Percentiles rank a stretch among this genome's conserved stretches.
Conservation (phyloP, 768 basidiomycete genomes). For the Auriscalpium vulgare region DNA sequence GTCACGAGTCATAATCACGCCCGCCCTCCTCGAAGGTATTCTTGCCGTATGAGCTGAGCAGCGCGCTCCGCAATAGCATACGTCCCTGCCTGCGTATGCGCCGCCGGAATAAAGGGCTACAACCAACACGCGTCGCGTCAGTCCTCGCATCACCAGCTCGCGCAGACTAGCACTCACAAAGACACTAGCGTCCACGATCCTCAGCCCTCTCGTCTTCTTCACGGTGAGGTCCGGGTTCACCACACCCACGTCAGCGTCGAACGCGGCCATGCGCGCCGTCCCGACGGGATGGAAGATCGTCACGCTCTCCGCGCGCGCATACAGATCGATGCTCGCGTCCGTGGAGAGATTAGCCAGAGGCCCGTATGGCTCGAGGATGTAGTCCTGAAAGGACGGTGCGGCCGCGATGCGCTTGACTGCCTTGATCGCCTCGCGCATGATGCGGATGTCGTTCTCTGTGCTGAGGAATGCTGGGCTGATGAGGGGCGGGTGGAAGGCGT, state of each 20-base stretch:
- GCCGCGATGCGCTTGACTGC: constrained; percentile 20
- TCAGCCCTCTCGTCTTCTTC: constrained; percentile 7
- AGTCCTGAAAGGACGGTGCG: constrained; percentile 23
- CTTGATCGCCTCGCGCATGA: constrained; percentile 23
- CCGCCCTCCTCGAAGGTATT: no score
- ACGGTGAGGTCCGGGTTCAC: constrained; percentile 12
- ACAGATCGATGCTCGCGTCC: constrained; percentile 9
- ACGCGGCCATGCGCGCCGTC: background rate
- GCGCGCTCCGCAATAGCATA: no score
- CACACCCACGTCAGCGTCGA: background rate
- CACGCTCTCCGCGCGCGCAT: background rate
- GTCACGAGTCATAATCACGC: no score
- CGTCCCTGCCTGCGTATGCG: no score
- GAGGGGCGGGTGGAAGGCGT: constrained; percentile 38
- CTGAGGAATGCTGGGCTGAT: constrained; percentile 42
- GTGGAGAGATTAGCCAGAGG: constrained; percentile 3
- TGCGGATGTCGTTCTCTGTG: constrained; percentile 24
- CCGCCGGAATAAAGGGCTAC: constrained; percentile 7
- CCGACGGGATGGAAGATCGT: constrained; percentile 5
- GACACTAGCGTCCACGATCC: constrained; percentile 11
- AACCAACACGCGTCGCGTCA: background rate
- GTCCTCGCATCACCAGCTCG: background rate
- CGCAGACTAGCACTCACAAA: constrained; percentile 1
- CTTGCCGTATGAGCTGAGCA: no score
- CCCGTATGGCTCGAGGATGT: constrained; percentile 16